Base-by-base conservation (phyloP, 2,329 filamentous ascomycete genomes). In the Penicillium concentricum region DNA sequence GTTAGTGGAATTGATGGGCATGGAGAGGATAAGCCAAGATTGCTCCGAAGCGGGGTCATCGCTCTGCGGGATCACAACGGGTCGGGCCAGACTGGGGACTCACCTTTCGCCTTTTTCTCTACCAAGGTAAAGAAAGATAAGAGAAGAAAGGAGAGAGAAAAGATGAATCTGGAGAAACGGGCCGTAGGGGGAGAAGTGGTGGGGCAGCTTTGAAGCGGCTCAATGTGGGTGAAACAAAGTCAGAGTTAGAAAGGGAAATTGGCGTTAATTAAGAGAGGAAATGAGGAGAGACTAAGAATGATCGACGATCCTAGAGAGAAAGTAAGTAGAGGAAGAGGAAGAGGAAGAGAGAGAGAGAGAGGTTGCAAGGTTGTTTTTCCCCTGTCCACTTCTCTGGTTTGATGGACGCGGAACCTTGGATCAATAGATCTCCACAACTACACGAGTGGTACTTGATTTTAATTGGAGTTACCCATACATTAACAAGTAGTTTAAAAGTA, bases 121-220 rank as follows among this genome's bases (percentile, higher is more conserved):
- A 12, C 9, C 10, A 28, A 32, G 16, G 22, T 5, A 30, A 32
- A 44, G 18, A 32, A 16, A 22, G 10, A 4, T 13, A 13, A 13
- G 32, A 38, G 26, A 44, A 28, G 47, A 51, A 26, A 38, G 54
- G 26, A 20, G 26, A 45, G 26, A 48, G 45, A 52, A 41, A 41
- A 42, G 42, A 43, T 52, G 48, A 57, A 54, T 15, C 37, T 57
- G 49, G 50, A 57, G 54, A 57, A 57, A 48, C 49, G 52, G 53
- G 53, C 47, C 54, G 54, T 56, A 51, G 41, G 48, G 37, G 28
- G 28, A 30, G n/a, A 41, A 8, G 13, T 41, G 37, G 49, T 57
- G 49, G 54, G 54, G 54, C 49, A 57, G 52, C 52, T 54, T 18
- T 48, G 43, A 44, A n/a, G 43, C 48, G 20, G 35, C n/a, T n/a